Evolutionary conservation across 257 asterid genomes (phyloP).

Genomic region (Scutellaria baicalensis): DNA sequence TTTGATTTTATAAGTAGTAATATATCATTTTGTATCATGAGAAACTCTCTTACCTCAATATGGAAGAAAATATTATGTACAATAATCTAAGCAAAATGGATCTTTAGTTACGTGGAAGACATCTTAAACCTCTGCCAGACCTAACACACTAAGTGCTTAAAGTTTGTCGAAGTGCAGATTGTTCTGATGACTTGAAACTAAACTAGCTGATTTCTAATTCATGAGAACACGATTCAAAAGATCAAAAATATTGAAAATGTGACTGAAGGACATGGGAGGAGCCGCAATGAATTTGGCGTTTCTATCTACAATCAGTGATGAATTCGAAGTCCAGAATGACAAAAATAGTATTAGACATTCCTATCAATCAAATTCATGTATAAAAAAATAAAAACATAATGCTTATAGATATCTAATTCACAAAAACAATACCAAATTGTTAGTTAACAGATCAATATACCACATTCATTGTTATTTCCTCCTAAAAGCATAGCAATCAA

Average conservation of each 20-base stretch:
- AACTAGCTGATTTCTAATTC: background rate
- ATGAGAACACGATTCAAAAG: background rate
- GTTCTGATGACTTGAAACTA: background rate
- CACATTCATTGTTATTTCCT: background rate
- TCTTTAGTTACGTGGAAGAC: background rate
- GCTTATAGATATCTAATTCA: background rate
- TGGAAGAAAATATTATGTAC: background rate
- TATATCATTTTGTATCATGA: background rate
- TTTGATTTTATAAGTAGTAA: background rate
- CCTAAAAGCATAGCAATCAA: background rate
- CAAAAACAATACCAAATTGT: background rate
- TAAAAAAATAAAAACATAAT: background rate
- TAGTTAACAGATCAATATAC: background rate
- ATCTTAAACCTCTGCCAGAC: background rate
- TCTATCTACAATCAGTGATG: background rate
- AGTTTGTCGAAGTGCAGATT: background rate
- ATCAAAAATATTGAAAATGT: background rate
- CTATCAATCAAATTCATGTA: slow-evolving; percentile 1
- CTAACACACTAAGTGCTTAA: background rate
- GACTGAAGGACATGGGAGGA: background rate
- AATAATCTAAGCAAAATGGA: background rate
- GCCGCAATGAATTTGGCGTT: background rate
- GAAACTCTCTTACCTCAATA: background rate
- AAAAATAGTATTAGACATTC: background rate
- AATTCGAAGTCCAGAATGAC: background rate